Conservation (phyloP, 805 yeast species). For the Yarrowia deformans region DNA sequence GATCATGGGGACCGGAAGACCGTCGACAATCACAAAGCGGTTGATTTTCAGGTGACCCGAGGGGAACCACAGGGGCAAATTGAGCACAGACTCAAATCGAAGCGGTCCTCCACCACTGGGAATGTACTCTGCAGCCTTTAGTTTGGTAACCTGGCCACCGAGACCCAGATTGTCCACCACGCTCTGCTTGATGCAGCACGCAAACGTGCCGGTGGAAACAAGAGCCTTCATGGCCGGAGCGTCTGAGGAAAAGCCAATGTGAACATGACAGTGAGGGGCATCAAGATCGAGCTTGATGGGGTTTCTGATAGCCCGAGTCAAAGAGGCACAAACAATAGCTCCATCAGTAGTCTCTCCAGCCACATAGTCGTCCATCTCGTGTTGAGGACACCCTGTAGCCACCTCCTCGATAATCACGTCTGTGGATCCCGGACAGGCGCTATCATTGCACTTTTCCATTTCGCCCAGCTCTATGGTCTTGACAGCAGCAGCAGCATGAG, state of each 20-base stretch:
- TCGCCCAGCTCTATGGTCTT: conserved; percentile 21
- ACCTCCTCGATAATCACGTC: conserved; percentile 2
- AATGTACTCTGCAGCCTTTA: conserved; percentile 21
- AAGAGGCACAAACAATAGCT: conserved; percentile 4
- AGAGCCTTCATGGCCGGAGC: conserved; percentile 15
- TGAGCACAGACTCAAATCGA: conserved; percentile 12
- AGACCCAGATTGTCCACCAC: conserved; percentile 34
- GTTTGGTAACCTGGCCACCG: neutral
- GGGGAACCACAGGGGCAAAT: conserved; percentile 34
- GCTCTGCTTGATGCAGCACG: conserved; percentile 20
- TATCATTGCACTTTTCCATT: conserved; percentile 1
- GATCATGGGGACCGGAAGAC: conserved; percentile 27
- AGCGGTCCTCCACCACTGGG: conserved; percentile 15
- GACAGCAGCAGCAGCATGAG: neutral
- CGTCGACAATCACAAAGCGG: conserved; percentile 21
- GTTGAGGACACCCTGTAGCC: conserved; percentile 12
- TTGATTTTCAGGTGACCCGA: conserved; percentile 18
- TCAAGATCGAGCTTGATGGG: conserved; percentile 23
- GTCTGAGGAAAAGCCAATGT: conserved; percentile 31
- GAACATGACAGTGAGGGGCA: conserved; percentile 35
- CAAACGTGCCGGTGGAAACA: conserved; percentile 26
- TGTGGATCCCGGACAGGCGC: conserved; percentile 7
- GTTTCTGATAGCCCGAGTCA: conserved; percentile 19
- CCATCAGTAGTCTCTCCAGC: conserved; percentile 6
- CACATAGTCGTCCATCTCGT: conserved; percentile 25